These are phyloP conservation scores for Lactifluus pinguis DNA, from an alignment of 768 basidiomycete genomes.

Conservation along the genomic window DNA sequence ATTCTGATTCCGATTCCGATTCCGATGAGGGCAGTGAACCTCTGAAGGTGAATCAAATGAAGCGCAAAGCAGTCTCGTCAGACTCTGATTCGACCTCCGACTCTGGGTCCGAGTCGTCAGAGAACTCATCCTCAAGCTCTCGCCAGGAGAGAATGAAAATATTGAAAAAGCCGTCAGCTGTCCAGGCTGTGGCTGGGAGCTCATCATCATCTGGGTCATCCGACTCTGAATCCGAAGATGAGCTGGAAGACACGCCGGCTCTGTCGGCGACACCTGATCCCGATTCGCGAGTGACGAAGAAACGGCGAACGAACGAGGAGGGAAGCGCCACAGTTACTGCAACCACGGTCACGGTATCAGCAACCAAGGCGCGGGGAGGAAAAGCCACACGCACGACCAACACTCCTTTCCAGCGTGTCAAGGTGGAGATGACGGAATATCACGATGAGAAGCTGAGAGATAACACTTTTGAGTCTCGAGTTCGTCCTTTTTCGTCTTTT, in stretches of 20 bases:
- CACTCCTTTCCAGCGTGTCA: conserved; percentile 74
- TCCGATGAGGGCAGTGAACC: conserved; percentile 15
- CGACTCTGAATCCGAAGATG: conserved; percentile 13
- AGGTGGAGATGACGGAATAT: conserved; percentile 48
- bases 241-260: conserved; percentile 5
- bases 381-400: conserved; percentile 35
- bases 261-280: not conserved
- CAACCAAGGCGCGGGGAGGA: conserved; percentile 23
- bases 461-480: conserved; percentile 79
- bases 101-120: conserved; percentile 16
- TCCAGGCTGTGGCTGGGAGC: not conserved
- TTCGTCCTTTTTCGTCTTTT: conserved; percentile 26
- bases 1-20: not conserved
- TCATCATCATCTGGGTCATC: conserved; percentile 20
- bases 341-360: not conserved
- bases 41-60: conserved; percentile 9
- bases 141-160: conserved; percentile 1
- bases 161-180: not conserved
- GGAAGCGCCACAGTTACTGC: conserved; percentile 7
- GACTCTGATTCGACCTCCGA: not conserved
- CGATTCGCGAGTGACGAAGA: conserved; percentile 5
- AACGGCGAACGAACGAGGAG: conserved; percentile 13
- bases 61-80: not conserved
- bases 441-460: conserved; percentile 44
- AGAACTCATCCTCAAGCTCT: conserved; percentile 8